phyloP scores from a whole-genome alignment of 805 yeast genomes.

The Wickerhamiella azymoides region DNA sequence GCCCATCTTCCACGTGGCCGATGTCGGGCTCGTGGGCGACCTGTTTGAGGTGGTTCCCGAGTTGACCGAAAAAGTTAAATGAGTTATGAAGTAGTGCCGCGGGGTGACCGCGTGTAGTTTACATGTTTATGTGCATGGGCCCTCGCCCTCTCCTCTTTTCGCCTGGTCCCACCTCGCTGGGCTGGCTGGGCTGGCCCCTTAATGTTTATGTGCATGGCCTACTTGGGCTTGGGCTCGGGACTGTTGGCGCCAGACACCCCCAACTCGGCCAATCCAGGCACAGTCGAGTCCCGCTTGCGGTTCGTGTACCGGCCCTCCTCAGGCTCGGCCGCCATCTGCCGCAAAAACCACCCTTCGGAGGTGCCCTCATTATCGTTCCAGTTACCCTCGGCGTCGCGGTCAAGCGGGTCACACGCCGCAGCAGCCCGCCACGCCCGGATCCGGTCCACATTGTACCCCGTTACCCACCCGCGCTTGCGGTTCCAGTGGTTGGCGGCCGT shows the following conservation, averaged over 20 bases:
- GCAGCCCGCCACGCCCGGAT: slow-evolving; percentile 16
- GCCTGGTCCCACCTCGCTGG: too few relatives aligned
- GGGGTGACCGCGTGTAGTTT: too few relatives aligned
- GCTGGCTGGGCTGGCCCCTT: too few relatives aligned
- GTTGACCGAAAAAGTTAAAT: slow-evolving; percentile 51
- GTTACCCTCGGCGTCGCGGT: not conserved
- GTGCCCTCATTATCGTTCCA: slow-evolving; percentile 10
- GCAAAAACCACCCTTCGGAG: slow-evolving; percentile 19
- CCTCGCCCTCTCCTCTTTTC: too few relatives aligned
- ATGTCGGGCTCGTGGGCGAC: slow-evolving; percentile 81
- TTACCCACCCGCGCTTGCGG: slow-evolving; percentile 9
- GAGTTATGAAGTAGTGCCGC: too few relatives aligned
- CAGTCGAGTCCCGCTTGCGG: not conserved
- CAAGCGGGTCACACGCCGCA: slow-evolving; percentile 7
- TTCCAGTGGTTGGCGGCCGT: slow-evolving; percentile 12
- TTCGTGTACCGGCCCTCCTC: not conserved
- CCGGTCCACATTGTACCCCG: slow-evolving; percentile 24
- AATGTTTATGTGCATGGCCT: not conserved
- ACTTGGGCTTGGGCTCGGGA: too few relatives aligned
- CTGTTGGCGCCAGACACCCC: too few relatives aligned
- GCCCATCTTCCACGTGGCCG: slow-evolving; percentile 85
- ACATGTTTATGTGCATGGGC: too few relatives aligned
- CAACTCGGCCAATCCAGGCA: not conserved
- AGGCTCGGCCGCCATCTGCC: slow-evolving; percentile 5
- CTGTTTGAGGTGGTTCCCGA: slow-evolving; percentile 81